These are phyloP conservation scores for Mucor circinelloides DNA, from an alignment of 371 early-diverging fungal species.

Conservation along the genomic window DNA sequence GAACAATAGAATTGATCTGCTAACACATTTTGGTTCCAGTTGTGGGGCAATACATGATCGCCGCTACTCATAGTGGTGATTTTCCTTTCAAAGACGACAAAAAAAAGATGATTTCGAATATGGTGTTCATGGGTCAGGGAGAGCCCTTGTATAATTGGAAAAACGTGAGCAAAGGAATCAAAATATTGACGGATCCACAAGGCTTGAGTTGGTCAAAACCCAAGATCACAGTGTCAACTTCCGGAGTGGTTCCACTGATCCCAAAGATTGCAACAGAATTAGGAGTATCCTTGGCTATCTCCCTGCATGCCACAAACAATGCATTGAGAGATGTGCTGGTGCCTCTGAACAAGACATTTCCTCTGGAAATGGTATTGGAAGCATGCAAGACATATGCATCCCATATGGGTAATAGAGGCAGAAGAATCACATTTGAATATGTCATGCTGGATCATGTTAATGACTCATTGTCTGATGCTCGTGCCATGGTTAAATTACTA, in stretches of 20 bases:
- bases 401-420: slow-evolving; percentile 46
- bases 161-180: slow-evolving; percentile 74
- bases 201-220: slow-evolving; percentile 72
- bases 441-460: slow-evolving; percentile 87
- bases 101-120: slow-evolving; percentile 68
- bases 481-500: slow-evolving; percentile 62
- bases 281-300: slow-evolving; percentile 83
- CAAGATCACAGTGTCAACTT: slow-evolving; percentile 88
- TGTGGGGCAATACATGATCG: slow-evolving; percentile 84
- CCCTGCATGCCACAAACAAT: slow-evolving; percentile 87
- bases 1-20: neutral
- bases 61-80: slow-evolving; percentile 62
- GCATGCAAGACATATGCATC: slow-evolving; percentile 70
- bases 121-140: slow-evolving; percentile 94
- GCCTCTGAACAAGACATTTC: slow-evolving; percentile 86
- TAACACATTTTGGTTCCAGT: slow-evolving; percentile 42
- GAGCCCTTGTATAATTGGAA: slow-evolving; percentile 89
- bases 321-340: slow-evolving; percentile 78
- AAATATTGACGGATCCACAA: slow-evolving; percentile 70
- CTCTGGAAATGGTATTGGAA: slow-evolving; percentile 67
- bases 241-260: slow-evolving; percentile 87
- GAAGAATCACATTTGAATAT: slow-evolving; percentile 81
- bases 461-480: slow-evolving; percentile 73
- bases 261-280: slow-evolving; percentile 75
- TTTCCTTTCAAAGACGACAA: slow-evolving; percentile 48